A percentile compares a stretch with the other conserved stretches of the same genome.
phyloP scores from a whole-genome alignment of 352 stramenopile genomes.

The Pythium plurisporium region DNA sequence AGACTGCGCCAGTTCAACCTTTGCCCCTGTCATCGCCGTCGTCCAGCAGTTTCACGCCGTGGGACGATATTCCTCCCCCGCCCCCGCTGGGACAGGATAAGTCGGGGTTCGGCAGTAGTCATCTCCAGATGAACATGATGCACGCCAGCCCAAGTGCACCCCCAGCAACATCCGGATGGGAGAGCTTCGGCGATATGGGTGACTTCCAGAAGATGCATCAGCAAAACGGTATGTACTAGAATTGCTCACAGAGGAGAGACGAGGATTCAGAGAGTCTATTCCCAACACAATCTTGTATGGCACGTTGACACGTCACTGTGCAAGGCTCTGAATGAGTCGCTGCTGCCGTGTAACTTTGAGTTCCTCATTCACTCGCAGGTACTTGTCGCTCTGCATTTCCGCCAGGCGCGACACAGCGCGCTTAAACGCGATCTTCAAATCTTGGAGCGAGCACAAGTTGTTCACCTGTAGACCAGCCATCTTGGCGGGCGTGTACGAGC shows the following conservation, averaged over 20 bases:
- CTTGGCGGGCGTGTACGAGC: constrained; percentile 54
- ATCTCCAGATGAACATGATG: constrained; percentile 12
- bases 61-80: constrained; percentile 34
- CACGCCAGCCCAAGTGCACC: constrained; percentile 10
- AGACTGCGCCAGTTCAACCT: constrained; percentile 16
- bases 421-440: constrained; percentile 75
- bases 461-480: constrained; percentile 47
- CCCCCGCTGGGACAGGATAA: constrained; percentile 14
- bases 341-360: constrained; percentile 23
- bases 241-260: neutral
- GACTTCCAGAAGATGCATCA: constrained; percentile 23
- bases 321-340: constrained; percentile 20
- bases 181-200: constrained; percentile 12
- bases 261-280: neutral
- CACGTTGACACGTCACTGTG: constrained; percentile 7
- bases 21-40: constrained; percentile 8
- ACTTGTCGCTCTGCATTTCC: constrained; percentile 85
- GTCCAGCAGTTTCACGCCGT: constrained; percentile 23
- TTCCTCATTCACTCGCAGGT: constrained; percentile 45
- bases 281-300: neutral
- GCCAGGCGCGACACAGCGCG: constrained; percentile 72
- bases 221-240: constrained; percentile 12
- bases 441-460: constrained; percentile 67
- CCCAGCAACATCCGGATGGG: constrained; percentile 10
- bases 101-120: neutral